Evolutionary conservation across 169 alveolate species (phyloP).

Genomic region (Fabrea salina): DNA sequence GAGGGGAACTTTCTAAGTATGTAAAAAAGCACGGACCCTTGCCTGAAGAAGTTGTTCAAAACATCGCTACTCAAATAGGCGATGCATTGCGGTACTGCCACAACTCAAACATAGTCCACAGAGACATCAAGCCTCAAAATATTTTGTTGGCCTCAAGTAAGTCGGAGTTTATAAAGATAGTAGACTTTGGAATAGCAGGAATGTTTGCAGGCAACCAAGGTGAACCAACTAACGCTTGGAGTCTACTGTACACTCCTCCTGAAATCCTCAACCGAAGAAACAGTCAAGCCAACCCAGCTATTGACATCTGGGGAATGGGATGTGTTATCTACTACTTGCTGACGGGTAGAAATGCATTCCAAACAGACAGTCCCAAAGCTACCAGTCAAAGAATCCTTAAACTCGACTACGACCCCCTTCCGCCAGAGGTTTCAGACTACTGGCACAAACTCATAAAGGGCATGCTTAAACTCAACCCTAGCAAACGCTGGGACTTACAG

Average conservation of each 20-base stretch:
- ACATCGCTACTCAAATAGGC: slow-evolving; percentile 41
- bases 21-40: slow-evolving; percentile 6
- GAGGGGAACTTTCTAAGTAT: slow-evolving; percentile 32
- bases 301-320: slow-evolving; percentile 60
- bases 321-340: slow-evolving; percentile 44
- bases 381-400: slow-evolving; percentile 35
- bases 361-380: slow-evolving; percentile 32
- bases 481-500: background rate
- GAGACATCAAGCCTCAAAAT: slow-evolving; percentile 77
- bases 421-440: background rate
- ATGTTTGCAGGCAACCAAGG: background rate
- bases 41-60: slow-evolving; percentile 22
- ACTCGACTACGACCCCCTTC: slow-evolving; percentile 25
- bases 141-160: slow-evolving; percentile 24
- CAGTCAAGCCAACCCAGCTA: slow-evolving; percentile 35
- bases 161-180: slow-evolving; percentile 15
- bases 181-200: slow-evolving; percentile 51
- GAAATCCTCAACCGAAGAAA: slow-evolving; percentile 44
- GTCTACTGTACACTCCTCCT: slow-evolving; percentile 51
- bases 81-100: slow-evolving; percentile 72
- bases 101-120: slow-evolving; percentile 61
- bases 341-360: slow-evolving; percentile 33
- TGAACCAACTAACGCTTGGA: slow-evolving; percentile 41
- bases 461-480: slow-evolving; percentile 16
- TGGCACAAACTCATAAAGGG: slow-evolving; percentile 10